Conservation (phyloP, 768 basidiomycete genomes). For the Rhodosporidiobolus odoratus region DNA sequence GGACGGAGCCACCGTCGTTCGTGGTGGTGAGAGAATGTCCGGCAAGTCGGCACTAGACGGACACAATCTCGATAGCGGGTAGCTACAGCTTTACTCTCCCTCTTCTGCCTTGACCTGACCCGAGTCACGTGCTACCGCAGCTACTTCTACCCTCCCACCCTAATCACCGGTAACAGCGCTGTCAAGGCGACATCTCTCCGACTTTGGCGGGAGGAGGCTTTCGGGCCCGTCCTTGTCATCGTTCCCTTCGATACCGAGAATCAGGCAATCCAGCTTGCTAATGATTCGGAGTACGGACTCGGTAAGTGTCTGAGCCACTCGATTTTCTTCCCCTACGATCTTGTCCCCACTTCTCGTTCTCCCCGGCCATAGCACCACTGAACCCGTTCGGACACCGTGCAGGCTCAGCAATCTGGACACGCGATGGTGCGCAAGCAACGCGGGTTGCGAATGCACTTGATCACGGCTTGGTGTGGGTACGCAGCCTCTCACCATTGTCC, state of each 20-base stretch:
- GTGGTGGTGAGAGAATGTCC: conserved; percentile 63
- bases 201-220: conserved; percentile 57
- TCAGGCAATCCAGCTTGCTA: conserved; percentile 75
- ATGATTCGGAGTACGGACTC: conserved; percentile 82
- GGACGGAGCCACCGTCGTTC: conserved; percentile 53
- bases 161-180: conserved; percentile 56
- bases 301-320: conserved; percentile 56
- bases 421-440: conserved; percentile 67
- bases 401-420: conserved; percentile 76
- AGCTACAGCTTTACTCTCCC: too few relatives aligned
- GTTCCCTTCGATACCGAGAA: conserved; percentile 75
- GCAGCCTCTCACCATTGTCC: not conserved
- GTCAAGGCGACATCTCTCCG: conserved; percentile 9
- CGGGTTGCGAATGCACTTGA: conserved; percentile 65
- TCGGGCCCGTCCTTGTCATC: conserved; percentile 84
- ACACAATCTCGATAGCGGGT: conserved; percentile 63
- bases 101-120: not conserved
- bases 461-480: conserved; percentile 67
- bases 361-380: too few relatives aligned
- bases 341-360: too few relatives aligned
- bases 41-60: conserved; percentile 63
- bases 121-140: not conserved
- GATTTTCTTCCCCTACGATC: not conserved
- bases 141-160: conserved; percentile 73
- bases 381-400: too few relatives aligned